Evolutionary conservation across 2,329 filamentous ascomycete species (phyloP), one percentile per base, ranked within the genome.

Genomic region (Emergomyces orientalis): DNA sequence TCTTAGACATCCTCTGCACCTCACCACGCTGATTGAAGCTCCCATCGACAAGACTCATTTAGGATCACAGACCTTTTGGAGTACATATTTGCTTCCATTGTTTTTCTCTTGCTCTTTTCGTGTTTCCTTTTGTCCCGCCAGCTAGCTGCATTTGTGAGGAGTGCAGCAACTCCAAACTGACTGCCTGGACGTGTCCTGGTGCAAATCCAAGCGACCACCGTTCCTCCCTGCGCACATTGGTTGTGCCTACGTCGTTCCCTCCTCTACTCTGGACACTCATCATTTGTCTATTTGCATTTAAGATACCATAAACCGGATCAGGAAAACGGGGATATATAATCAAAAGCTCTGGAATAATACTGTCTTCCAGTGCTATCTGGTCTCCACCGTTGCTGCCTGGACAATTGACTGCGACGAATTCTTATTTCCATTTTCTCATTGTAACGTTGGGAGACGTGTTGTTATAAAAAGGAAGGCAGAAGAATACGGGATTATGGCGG

Each of bases 401-500:
- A 25, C 22, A 41, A 41, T 27, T n/a, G 7, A 56, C 32, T 11
- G 39, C 32, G 7, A 32, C 32, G 2, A 54, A 17, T 30, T 54
- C 30, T n/a, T 22, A 32, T 17, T 19, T 34, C 3, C 4, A 27
- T 51, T 51, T 30, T 17, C 47, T 51, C 25, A 39, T 22, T 39
- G 27, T 25, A n/a, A 55, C 52, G 27, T 55, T 56, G 54, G 3
- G 14, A 39, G 41, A 56, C 13, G 32, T n/a, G 27, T 30, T 41
- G 32, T 22, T 32, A 32, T 32, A 34, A 25, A 56, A 39, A 25
- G 32, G 11, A 25, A 39, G 39, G 9, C 54, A 39, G n/a, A 56
- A 30, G 17, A 32, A 59, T 30, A 59, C 22, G 27, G 19, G 32
- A 67, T 19, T 27, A 93, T 92, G 89, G 86, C 88, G 74, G 89